These are phyloP conservation scores for Diaporthe capsici DNA, from an alignment of 2,329 filamentous ascomycete species.

Conservation along the genomic window DNA sequence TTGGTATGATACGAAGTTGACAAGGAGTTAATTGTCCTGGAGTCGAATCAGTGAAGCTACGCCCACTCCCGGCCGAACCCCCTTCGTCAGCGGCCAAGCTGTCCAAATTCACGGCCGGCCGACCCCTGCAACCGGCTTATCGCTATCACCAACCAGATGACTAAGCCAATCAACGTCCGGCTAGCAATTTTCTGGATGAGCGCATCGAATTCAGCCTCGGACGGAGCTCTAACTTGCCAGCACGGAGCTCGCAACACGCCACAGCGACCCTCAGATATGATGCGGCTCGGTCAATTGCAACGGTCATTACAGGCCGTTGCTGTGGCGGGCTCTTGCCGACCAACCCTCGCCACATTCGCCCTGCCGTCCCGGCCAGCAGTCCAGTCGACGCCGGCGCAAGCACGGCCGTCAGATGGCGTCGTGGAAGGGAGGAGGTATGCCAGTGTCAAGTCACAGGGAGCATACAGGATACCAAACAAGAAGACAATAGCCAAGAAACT, in stretches of 20 bases:
- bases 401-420: constrained; percentile 53
- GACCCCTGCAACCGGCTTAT: constrained; percentile 28
- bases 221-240: constrained; percentile 23
- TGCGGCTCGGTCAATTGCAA: constrained; percentile 61
- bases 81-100: constrained; percentile 28
- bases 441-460: constrained; percentile 75
- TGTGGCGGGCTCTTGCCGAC: constrained; percentile 44
- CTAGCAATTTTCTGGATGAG: constrained; percentile 34
- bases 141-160: constrained; percentile 33
- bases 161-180: constrained; percentile 37
- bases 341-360: constrained; percentile 43
- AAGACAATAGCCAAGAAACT: constrained; percentile 82
- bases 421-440: constrained; percentile 68
- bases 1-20: not conserved
- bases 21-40: not conserved
- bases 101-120: constrained; percentile 33
- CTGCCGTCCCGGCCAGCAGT: constrained; percentile 45
- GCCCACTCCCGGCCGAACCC: not conserved
- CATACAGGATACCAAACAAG: constrained; percentile 75
- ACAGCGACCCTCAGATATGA: constrained; percentile 46
- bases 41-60: constrained; percentile 12
- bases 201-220: constrained; percentile 9
- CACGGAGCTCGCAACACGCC: constrained; percentile 39
- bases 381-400: constrained; percentile 44
- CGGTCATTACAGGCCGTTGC: constrained; percentile 58